These are phyloP conservation scores for Fusarium tanahbumbuense DNA, from an alignment of 2,329 filamentous ascomycete species.

Conservation along the genomic window DNA sequence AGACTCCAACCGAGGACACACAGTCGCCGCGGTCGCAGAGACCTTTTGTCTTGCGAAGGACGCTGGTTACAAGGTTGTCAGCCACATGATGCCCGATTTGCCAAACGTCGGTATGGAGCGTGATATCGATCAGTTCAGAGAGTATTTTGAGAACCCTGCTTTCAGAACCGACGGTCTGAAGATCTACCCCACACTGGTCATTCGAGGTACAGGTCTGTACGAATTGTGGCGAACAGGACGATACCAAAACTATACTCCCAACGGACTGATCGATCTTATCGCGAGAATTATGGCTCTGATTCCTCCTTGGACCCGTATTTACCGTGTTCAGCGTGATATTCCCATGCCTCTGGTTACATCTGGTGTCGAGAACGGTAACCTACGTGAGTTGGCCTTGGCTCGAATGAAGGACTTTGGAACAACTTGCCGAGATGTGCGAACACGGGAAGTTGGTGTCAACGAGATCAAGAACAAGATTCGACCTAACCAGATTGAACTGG, in stretches of 20 bases:
- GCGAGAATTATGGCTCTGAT: constrained; percentile 95
- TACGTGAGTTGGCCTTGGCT: constrained; percentile 92
- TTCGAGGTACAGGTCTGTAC: constrained; percentile 94
- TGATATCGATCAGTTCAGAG: constrained; percentile 94
- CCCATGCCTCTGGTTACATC: constrained; percentile 99
- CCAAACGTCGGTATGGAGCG: constrained; percentile 99
- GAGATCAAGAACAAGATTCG: constrained; percentile 99
- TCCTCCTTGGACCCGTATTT: constrained; percentile 97
- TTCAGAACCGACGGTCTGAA: constrained; percentile 98
- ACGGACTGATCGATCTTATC: constrained; percentile 93
- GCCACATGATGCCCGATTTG: constrained; percentile 99
- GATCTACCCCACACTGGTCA: constrained; percentile 97
- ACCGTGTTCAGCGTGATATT: constrained; percentile 97
- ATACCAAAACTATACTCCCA: constrained; percentile 99
- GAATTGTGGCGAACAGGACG: constrained; percentile 96
- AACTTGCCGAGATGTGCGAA: constrained; percentile 94
- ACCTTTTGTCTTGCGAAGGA: constrained; percentile 98
- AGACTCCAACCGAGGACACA: constrained; percentile 97
- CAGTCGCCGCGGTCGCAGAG: constrained; percentile 92
- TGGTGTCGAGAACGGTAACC: constrained; percentile 96
- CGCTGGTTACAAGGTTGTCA: constrained; percentile 98
- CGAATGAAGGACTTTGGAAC: constrained; percentile 99
- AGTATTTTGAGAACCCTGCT: constrained; percentile 96
- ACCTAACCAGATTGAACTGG: constrained; percentile 94
- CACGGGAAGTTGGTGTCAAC: constrained; percentile 96